Base-by-base conservation (phyloP, 371 early-diverging fungal species). In the Apophysomyces ossiformis region DNA sequence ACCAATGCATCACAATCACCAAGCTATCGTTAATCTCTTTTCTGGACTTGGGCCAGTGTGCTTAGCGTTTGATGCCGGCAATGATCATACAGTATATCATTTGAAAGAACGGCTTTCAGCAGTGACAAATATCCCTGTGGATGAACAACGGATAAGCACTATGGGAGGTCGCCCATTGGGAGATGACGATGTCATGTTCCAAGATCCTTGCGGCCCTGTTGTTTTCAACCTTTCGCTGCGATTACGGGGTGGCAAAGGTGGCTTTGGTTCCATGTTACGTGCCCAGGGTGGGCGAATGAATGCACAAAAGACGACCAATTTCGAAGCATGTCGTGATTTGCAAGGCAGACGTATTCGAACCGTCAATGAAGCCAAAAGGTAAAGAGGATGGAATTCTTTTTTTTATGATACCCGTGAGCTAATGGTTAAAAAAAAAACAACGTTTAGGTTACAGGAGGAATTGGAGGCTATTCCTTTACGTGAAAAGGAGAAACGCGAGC, bases 271-370 rank as follows among this genome's bases (percentile, higher is more conserved):
- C 66, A 93, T 92, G 89, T 79, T 98, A 68, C 89, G 98, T 72
- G 94, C 96, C 0, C 96, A 96, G 73, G 98, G 98, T 69, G 96
- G 92, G 37, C 87, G 91, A 39, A 96, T 95, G 95, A 87, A 93
- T 58, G 87, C 92, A 9, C 89, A 93, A 72, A 95, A 95, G 70
- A 90, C 96, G 0, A 95, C 94, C 37, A 96, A 95, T 77, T 92
- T 87, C 63, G 99, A 98, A 69, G 90, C 92, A 7, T 98, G 98
- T 78, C 83, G 99, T 43, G 98, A 98, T 82, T 82, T 97, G 57
- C 89, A 90, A 58, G 98, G 98, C 1, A 80, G 96, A 45, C 83
- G 99, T 26, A 85, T 98, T 26, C 89, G 92, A 71, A 92, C 94
- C 4, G 89, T 95, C 13, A 95, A 94, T 65, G 96, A 93, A 46